Evolutionary conservation across 2,329 filamentous ascomycete species (phyloP), one percentile per base, ranked within the genome.

Genomic region (Stachybotrys chlorohalonatus): DNA sequence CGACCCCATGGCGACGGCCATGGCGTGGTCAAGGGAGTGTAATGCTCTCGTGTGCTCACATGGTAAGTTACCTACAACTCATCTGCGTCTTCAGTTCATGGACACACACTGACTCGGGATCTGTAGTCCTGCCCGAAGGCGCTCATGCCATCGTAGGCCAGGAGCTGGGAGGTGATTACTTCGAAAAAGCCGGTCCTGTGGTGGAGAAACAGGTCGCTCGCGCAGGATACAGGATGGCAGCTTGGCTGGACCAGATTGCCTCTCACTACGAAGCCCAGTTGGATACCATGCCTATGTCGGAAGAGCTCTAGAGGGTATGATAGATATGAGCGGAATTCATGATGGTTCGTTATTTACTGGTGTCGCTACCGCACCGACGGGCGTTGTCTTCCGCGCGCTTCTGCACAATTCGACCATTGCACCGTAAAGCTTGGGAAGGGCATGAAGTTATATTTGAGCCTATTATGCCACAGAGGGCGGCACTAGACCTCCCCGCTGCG

Each of bases 211-310:
- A 86, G 65, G 75, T 90, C 57, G 86, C 86, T 7, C 81, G 80
- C 59, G 87, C 83, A 5, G 87, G 87, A 11, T 87, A 83, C 66
- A 78, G 87, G 51, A 75, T 90, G 66, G 86, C 82, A 2, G 78
- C 78, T 17, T 89, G 83, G 83, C 70, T 89, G 57, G 84, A 88
- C 63, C 70, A 77, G 61, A 83, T 87, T 62, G 81, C 74, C 8
- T 69, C 74, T n/a, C 64, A 62, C 31, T 70, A 65, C 58, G 56
- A 61, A 32, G 56, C 58, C 17, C 63, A 55, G 32, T 59, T 55
- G 56, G 58, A 52, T 56, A 65, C 58, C 36, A n/a, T 63, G 7
- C 39, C 57, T 47, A 50, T 56, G 30, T 58, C 60, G 11, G 61
- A 64, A 45, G 70, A 72, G 54, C 55, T 70, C 51, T 72, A 64